phyloP scores from a whole-genome alignment of 192 early-diverging fungal species.

The Entomortierella lignicola region DNA sequence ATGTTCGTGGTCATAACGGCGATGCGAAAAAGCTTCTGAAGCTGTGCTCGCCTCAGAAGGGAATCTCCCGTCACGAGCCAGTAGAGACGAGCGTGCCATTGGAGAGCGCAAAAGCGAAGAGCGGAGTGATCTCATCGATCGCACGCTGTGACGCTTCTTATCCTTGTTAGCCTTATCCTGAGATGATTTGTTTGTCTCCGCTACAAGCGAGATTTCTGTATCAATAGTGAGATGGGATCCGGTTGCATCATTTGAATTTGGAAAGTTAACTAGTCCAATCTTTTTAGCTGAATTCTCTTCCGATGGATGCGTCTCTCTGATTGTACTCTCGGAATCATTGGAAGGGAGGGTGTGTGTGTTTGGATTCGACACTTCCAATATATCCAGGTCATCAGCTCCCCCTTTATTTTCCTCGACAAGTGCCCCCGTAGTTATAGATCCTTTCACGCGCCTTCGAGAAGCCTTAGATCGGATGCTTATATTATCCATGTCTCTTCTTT shows the following conservation, averaged over 20 bases:
- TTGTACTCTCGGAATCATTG: conserved; percentile 3
- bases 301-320: neutral
- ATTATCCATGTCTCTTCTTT: conserved; percentile 28
- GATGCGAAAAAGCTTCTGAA: conserved; percentile 39
- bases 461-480: conserved; percentile 40
- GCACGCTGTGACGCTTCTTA: conserved; percentile 34
- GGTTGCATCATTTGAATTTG: neutral
- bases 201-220: neutral
- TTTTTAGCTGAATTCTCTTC: neutral
- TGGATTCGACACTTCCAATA: neutral
- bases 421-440: neutral
- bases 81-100: conserved; percentile 17
- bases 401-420: conserved; percentile 2
- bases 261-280: neutral
- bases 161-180: conserved; percentile 9
- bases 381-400: conserved; percentile 8
- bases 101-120: conserved; percentile 33
- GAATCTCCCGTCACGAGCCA: conserved; percentile 22
- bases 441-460: conserved; percentile 17
- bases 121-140: conserved; percentile 23
- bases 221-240: neutral
- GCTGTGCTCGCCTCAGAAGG: conserved; percentile 37
- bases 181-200: neutral
- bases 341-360: neutral
- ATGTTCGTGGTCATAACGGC: conserved; percentile 39